Base-by-base conservation (phyloP, 768 basidiomycete genomes). In the Tylopilus subfusipes region DNA sequence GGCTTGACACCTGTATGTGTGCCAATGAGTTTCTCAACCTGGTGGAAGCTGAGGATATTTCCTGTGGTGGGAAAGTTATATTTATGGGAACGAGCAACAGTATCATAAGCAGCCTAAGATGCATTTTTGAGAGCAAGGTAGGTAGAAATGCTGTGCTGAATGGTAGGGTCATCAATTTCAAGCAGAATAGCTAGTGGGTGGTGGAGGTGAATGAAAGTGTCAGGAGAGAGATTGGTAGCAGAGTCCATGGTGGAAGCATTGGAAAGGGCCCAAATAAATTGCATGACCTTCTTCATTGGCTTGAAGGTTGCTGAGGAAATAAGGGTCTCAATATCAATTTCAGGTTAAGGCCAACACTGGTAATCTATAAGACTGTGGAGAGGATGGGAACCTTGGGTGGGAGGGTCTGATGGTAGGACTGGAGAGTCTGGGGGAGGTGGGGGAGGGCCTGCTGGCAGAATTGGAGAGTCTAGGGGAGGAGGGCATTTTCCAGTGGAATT, bases 1-100 rank as follows among this genome's bases (percentile, higher is more conserved):
- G 73, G 54, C 11, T 68, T 54, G 9, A 81, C 61, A 0, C 79
- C 74, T 1, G 54, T 56, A 18, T 50, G 13, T 0, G 4, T 48
- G 0, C 18, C 3, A 11, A 56, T 42, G 16, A 58, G 50, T 7
- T 40, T 57, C 9, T 65, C 27, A 1, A 62, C 53, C 1, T n/a
- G 5, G 25, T 52, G 14, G 29, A 63, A 63, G 14, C 12, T 22
- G 5, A 21, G 46, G 2, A 36, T 36, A 19, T n/a, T 18, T 6
- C 30, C 19, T 0, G 16, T 16, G n/a, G 13, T 1, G 2, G 50
- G 1, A 18, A 43, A 52, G 12, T 44, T 52, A 5, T 43, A 12
- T 11, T 27, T 52, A 12, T 27, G 8, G 0, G 22, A 43, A 5
- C 9, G 14, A 10, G 19, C 1, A 4, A 44, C 5, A 16, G 13